Evolutionary conservation across 805 yeast species (phyloP), one percentile per base, ranked within the genome.

Genomic region (Candida maltosa): DNA sequence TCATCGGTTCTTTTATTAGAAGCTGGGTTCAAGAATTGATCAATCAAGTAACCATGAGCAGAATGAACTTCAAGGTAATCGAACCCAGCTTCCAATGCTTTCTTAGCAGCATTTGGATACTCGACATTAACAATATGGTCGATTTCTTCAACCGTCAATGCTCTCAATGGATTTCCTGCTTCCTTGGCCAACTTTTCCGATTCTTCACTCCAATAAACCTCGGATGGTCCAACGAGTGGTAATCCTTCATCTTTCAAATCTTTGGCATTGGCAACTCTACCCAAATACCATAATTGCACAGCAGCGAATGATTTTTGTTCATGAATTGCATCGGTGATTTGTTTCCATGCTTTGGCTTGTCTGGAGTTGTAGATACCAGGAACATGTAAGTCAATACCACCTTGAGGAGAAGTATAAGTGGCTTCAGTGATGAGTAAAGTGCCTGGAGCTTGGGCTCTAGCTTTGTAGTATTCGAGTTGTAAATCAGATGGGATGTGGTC

Each of bases 251-350:
- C 32, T 34, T 61, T 49, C 18, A 58, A 53, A 5, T 51, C 29
- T 2, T 34, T 37, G 12, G 60, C 52, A 22, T 44, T 50, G 15
- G 56, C 64, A 29, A 56, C 64, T 34, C 77, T 55, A 19, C 81
- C 81, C 16, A 76, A 51, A 10, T 58, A 63, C 80, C 81, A 77
- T 18, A 80, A 42, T 58, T 80, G 85, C 21, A 68, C 48, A 29
- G 73, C 56, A 3, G 67, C 51, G 31, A 53, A 63, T 0, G 80
- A 66, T 18, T 52, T 48, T 41, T 70, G 62, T 2, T 46, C 58
- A 47, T 76, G 83, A 15, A 75, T 68, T 9, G 58, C 63, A 17
- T 70, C 70, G 18, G 54, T 54, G 24, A 76, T 62, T 39, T 61
- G 56, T 42, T 62, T 65, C 80, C 83, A 78, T 3, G 65, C 69